Evolutionary conservation across 1,284 basidiomycete genomes (phyloP), one percentile per base, ranked within the genome.

Genomic region (Ceratobasidium sp.): DNA sequence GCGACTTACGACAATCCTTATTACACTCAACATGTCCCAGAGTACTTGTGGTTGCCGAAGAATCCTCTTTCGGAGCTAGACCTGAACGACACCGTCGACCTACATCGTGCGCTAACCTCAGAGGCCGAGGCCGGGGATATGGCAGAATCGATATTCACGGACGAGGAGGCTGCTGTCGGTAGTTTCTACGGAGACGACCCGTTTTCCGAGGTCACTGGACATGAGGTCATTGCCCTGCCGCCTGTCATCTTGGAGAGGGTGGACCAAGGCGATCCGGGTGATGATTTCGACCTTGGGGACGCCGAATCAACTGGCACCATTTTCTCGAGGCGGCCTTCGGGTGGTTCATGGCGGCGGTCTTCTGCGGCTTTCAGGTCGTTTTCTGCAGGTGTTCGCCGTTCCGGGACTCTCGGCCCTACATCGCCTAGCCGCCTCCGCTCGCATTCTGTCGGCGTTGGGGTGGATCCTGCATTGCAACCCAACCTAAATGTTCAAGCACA

Each of bases 1-100:
- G 87, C 92, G 70, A 88, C 92, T 55, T 93, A 95, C 83, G 92
- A 95, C 80, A 96, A 97, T 81, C 96, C 96, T 2, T 95, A 91
- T 81, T 95, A 96, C 82, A 89, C 89, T 12, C 88, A 90, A 78
- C 84, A 88, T 14, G 90, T 96, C 79, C 89, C 89, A 76, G 92
- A 92, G 79, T 88, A 89, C 30, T 86, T 97, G 7, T 97, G 96
- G 95, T 87, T 98, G 2, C 96, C 96, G 4, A 88, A 93, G 64
- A 90, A 97, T 84, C 96, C 96, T 0, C 86, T 90, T 54, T 90
- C 90, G 12, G 87, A 90, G 0, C 87, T 97, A 62, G 90, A 97
- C 85, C 87, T 98, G 14, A 94, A 96, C 81, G 94, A 97, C 81
- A 96, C 95, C 0, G 86, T 97, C 59, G 91, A 95, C 82, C 84